Conservation (phyloP, 768 basidiomycete genomes). For the Amanita subjunquillea region DNA sequence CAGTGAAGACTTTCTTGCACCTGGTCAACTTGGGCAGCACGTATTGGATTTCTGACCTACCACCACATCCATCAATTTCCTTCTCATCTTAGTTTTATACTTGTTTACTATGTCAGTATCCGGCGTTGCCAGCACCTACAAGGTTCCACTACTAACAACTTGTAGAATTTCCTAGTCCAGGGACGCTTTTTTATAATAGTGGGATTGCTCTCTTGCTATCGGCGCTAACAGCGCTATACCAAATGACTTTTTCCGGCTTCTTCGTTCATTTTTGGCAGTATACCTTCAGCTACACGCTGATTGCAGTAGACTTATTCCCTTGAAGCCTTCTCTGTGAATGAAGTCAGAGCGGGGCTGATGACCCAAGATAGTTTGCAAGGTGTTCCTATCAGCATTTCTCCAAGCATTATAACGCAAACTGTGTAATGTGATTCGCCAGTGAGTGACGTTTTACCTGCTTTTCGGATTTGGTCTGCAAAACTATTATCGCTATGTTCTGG, state of each 20-base stretch:
- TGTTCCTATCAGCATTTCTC: slow-evolving; percentile 74
- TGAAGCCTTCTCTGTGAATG: slow-evolving; percentile 88
- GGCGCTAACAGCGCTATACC: slow-evolving; percentile 63
- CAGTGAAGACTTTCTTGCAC: slow-evolving; percentile 17
- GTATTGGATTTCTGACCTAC: slow-evolving; percentile 93
- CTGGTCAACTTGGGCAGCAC: slow-evolving; percentile 29
- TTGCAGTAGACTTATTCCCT: slow-evolving; percentile 78
- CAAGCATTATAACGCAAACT: slow-evolving; percentile 76
- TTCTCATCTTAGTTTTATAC: slow-evolving; percentile 81
- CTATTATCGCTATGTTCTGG: slow-evolving; percentile 86
- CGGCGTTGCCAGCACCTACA: not conserved
- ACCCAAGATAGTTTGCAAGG: slow-evolving; percentile 73
- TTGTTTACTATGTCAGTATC: slow-evolving; percentile 67
- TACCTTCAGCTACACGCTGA: slow-evolving; percentile 91
- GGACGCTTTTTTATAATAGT: slow-evolving; percentile 71
- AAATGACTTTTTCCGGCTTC: slow-evolving; percentile 88
- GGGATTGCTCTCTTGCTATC: slow-evolving; percentile 88
- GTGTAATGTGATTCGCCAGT: slow-evolving; percentile 23
- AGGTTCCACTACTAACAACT: not conserved
- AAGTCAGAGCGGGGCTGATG: slow-evolving; percentile 81
- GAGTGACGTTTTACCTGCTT: slow-evolving; percentile 32
- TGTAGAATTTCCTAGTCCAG: slow-evolving; percentile 80
- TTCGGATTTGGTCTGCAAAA: slow-evolving; percentile 79
- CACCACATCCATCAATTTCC: slow-evolving; percentile 80
- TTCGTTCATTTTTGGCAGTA: slow-evolving; percentile 76